Evolutionary conservation across 2,329 filamentous ascomycete genomes (phyloP).

Genomic region (Ascocoryne sarcoides): DNA sequence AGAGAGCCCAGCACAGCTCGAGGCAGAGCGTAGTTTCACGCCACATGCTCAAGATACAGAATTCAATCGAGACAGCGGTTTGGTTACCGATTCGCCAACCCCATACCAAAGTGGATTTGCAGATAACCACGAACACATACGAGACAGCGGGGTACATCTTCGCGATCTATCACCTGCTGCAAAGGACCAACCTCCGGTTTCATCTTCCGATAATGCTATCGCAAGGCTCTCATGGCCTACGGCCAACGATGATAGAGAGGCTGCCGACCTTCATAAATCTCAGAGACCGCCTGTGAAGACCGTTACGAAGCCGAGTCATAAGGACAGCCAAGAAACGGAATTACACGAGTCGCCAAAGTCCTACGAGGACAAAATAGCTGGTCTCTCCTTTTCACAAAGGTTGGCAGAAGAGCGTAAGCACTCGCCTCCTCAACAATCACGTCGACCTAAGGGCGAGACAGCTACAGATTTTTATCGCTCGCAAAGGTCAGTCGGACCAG

Average conservation of each 20-base stretch:
- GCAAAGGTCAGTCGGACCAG: constrained; percentile 4
- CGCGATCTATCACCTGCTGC: constrained; percentile 34
- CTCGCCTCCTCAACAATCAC: neutral
- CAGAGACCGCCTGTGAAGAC: constrained; percentile 13
- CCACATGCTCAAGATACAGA: neutral
- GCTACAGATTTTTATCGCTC: constrained; percentile 13
- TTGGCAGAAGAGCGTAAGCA: neutral
- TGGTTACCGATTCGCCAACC: constrained; percentile 38
- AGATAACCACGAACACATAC: constrained; percentile 21
- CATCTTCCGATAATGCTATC: constrained; percentile 29
- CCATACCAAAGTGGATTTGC: constrained; percentile 27
- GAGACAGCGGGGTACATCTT: constrained; percentile 49
- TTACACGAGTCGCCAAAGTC: constrained; percentile 8
- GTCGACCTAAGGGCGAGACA: constrained; percentile 8
- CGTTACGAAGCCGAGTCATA: constrained; percentile 2
- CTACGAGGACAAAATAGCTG: neutral
- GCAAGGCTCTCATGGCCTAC: constrained; percentile 31
- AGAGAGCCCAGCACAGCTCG: constrained; percentile 13
- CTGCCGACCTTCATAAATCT: constrained; percentile 32
- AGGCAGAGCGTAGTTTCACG: constrained; percentile 10
- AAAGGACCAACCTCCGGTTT: constrained; percentile 21
- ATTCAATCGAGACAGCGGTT: constrained; percentile 41
- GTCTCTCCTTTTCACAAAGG: neutral
- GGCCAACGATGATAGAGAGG: constrained; percentile 38
- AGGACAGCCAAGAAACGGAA: constrained; percentile 8